Evolutionary conservation across 495 filamentous ascomycete species (phyloP).

Genomic region (Hypoxylon perforatum): DNA sequence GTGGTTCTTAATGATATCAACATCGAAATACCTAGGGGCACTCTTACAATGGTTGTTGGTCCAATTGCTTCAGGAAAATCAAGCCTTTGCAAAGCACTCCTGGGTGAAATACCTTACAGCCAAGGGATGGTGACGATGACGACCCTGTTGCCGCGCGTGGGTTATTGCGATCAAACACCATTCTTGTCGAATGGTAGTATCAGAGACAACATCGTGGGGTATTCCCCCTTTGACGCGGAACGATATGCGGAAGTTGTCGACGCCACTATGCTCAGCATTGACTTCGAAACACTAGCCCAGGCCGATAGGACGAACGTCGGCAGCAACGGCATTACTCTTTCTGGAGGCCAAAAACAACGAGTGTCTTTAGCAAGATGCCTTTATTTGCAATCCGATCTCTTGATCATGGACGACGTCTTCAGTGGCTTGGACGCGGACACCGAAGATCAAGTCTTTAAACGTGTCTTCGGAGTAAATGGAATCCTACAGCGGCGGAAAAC

Average conservation of each 20-base stretch:
- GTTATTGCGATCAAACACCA: constrained; percentile 55
- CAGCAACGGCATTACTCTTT: constrained; percentile 71
- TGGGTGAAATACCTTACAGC: constrained; percentile 59
- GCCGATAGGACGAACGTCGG: constrained; percentile 71
- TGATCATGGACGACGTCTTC: constrained; percentile 70
- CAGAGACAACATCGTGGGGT: constrained; percentile 65
- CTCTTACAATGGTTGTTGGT: constrained; percentile 57
- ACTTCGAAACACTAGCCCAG: constrained; percentile 63
- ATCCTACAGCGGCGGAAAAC: constrained; percentile 60
- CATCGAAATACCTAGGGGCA: constrained; percentile 44
- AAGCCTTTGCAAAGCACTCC: constrained; percentile 59
- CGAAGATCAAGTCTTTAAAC: constrained; percentile 68
- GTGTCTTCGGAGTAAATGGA: constrained; percentile 65
- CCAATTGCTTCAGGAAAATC: constrained; percentile 65
- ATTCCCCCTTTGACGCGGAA: constrained; percentile 61
- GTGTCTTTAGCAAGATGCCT: constrained; percentile 69
- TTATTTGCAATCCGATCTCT: constrained; percentile 63
- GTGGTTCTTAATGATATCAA: constrained; percentile 51
- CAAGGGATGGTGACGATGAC: constrained; percentile 38
- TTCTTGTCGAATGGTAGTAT: constrained; percentile 71
- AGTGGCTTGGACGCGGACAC: constrained; percentile 71
- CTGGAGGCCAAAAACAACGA: constrained; percentile 75
- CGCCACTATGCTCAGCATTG: constrained; percentile 68
- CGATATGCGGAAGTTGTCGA: constrained; percentile 73
- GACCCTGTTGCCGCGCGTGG: constrained; percentile 1